Evolutionary conservation across 352 stramenopile genomes (phyloP).

Genomic region (Phytophthora fragariaefolia): DNA sequence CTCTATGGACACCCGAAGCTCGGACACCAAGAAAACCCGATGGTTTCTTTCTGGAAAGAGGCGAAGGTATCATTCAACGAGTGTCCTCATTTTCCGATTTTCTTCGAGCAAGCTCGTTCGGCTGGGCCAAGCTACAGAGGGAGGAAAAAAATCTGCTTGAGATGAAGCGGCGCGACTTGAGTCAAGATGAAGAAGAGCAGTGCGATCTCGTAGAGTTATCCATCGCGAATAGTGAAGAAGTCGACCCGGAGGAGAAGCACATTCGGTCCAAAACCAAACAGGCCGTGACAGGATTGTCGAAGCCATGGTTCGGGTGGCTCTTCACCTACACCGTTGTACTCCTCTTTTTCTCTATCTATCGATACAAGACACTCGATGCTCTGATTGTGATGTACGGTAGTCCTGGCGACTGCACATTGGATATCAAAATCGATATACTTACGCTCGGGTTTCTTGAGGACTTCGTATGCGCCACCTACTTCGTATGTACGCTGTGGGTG

Average conservation of each 20-base stretch:
- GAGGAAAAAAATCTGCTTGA: not conserved
- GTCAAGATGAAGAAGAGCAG: not conserved
- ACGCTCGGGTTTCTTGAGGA: not conserved
- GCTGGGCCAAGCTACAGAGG: not conserved
- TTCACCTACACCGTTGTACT: conserved; percentile 2
- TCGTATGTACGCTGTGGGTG: not conserved
- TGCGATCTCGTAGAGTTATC: not conserved
- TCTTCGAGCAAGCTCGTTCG: too few species aligned
- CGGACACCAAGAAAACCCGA: not conserved
- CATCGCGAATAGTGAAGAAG: not conserved
- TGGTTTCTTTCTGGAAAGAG: not conserved
- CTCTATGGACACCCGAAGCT: not conserved
- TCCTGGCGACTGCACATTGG: not conserved
- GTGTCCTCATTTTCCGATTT: not conserved
- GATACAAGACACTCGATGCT: not conserved
- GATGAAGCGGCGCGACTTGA: not conserved
- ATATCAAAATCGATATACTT: not conserved
- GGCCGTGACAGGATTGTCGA: not conserved
- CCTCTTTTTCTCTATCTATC: not conserved
- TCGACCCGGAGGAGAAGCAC: conserved; percentile 1
- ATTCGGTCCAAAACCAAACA: not conserved
- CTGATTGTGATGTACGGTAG: conserved; percentile 1
- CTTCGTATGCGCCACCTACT: conserved; percentile 1
- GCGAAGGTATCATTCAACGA: not conserved
- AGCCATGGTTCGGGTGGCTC: not conserved